phyloP scores from a whole-genome alignment of 73 alveolate genomes.

The Tetrahymena malaccensis region DNA sequence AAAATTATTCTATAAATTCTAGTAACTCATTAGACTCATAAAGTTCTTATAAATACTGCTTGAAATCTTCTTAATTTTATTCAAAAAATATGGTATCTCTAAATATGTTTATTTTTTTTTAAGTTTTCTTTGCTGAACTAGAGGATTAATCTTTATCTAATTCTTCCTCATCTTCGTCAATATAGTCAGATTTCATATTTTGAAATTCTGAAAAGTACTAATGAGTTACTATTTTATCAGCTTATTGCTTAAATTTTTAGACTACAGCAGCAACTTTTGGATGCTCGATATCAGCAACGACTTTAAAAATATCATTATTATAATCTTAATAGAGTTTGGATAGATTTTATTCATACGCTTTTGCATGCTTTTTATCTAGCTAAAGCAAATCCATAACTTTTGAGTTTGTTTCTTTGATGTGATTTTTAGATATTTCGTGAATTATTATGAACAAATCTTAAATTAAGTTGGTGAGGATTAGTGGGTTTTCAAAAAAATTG shows the following conservation, averaged over 20 bases:
- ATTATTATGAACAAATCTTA: not conserved
- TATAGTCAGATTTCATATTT: not conserved
- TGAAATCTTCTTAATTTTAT: not conserved
- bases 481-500: slow-evolving; percentile 29
- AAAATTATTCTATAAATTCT: not conserved
- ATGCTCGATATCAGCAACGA: not conserved
- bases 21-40: not conserved
- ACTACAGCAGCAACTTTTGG: not conserved
- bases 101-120: not conserved
- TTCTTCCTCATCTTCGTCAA: not conserved
- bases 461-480: not conserved
- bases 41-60: not conserved
- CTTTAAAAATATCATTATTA: not conserved
- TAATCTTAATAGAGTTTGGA: slow-evolving; percentile 6
- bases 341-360: not conserved
- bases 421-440: not conserved
- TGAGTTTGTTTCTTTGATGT: not conserved
- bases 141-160: not conserved
- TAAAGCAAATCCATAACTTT: not conserved
- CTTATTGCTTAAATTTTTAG: not conserved
- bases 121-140: not conserved
- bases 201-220: not conserved
- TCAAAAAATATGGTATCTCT: not conserved
- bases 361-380: not conserved
- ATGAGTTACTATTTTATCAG: not conserved